Conservation (phyloP, 139 green algal genomes). For the Coelastrella sp. region DNA sequence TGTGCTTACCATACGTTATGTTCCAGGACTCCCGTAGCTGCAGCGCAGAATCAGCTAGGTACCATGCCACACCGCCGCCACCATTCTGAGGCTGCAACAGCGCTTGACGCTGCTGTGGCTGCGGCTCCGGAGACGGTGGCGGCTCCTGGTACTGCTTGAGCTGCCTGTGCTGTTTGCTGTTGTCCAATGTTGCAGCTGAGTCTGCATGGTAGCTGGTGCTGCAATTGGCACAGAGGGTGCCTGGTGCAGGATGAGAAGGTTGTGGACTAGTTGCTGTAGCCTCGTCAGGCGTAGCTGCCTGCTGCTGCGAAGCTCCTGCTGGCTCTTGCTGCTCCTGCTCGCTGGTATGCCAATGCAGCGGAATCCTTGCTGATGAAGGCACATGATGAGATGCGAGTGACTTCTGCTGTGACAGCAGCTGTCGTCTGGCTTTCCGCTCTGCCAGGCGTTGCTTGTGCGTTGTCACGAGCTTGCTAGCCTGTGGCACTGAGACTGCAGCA, state of each 20-base stretch:
- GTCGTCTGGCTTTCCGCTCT: background rate
- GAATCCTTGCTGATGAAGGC: background rate
- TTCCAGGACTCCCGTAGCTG: background rate
- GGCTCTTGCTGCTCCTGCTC: no score
- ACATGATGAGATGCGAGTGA: background rate
- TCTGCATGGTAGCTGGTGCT: no score
- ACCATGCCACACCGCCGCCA: conserved; percentile 7
- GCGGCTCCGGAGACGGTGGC: background rate
- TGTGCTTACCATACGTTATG: background rate
- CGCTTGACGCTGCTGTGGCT: conserved; percentile 28
- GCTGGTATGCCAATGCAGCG: no score
- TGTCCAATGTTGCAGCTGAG: no score
- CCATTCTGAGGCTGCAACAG: background rate
- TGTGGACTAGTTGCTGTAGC: background rate
- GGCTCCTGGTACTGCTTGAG: conserved; percentile 10
- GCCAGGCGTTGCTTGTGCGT: conserved; percentile 27
- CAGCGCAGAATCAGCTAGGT: background rate
- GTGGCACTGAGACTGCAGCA: background rate
- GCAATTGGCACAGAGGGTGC: background rate
- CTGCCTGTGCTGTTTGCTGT: background rate
- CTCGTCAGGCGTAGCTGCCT: no score
- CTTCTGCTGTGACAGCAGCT: background rate
- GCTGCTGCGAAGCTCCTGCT: no score
- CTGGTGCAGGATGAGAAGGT: background rate
- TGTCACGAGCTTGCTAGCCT: background rate